Percentiles rank a stretch among this genome's conserved stretches.
phyloP scores from a whole-genome alignment of 495 filamentous ascomycete species.

The Thozetella sp. region DNA sequence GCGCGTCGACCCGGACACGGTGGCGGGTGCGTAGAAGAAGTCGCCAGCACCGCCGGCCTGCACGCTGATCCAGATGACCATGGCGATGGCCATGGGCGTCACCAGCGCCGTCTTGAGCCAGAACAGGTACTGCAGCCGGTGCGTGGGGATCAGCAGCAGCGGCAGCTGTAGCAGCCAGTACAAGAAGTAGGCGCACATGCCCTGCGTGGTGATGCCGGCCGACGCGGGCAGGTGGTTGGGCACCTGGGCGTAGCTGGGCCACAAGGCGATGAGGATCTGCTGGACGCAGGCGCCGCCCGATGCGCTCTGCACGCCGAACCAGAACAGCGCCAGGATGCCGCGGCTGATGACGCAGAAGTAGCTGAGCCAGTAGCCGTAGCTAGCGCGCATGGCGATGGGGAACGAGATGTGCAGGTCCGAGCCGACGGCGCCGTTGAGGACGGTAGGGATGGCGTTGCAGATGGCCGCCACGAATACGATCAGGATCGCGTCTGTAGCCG shows the following conservation, averaged over 20 bases:
- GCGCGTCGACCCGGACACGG: conserved; percentile 27
- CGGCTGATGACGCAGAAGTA: conserved; percentile 67
- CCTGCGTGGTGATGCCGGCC: conserved; percentile 63
- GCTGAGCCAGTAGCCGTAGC: conserved; percentile 69
- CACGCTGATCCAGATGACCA: conserved; percentile 51
- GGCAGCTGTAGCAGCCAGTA: conserved; percentile 57
- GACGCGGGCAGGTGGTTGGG: conserved; percentile 53
- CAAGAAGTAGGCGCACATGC: conserved; percentile 62
- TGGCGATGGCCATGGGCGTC: conserved; percentile 51
- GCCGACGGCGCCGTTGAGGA: conserved; percentile 62
- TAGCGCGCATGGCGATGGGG: conserved; percentile 64
- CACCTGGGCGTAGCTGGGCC: conserved; percentile 58
- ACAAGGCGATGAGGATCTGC: conserved; percentile 69
- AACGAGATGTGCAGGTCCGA: conserved; percentile 66
- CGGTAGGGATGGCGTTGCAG: conserved; percentile 55
- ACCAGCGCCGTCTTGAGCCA: conserved; percentile 53
- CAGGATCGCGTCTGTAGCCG: conserved; percentile 23
- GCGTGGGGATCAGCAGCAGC: conserved; percentile 53
- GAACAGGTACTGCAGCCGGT: conserved; percentile 57
- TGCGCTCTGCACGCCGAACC: conserved; percentile 70
- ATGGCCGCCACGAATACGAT: conserved; percentile 25
- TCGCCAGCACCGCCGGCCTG: conserved; percentile 41
- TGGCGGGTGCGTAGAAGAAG: conserved; percentile 42
- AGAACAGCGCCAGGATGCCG: conserved; percentile 66
- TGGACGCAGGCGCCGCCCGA: conserved; percentile 66